These are phyloP conservation scores for Tylopilus vinaceipallidus DNA, from an alignment of 768 basidiomycete species.

Conservation along the genomic window DNA sequence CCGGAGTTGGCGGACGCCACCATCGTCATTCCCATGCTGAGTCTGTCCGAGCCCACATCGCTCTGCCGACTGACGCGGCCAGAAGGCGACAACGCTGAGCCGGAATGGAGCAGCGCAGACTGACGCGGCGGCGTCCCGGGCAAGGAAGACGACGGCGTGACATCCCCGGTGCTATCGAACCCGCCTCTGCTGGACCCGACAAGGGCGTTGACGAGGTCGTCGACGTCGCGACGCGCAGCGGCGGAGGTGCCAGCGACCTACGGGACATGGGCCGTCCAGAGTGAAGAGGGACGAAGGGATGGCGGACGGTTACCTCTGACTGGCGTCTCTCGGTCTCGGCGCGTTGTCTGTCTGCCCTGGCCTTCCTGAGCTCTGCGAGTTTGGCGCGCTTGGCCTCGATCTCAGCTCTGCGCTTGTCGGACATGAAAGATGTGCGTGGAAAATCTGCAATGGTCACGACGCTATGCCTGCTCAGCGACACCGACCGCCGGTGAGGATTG, in stretches of 20 bases:
- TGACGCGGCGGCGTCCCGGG: constrained; percentile 66
- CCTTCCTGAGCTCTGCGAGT: constrained; percentile 79
- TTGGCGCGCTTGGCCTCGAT: constrained; percentile 89
- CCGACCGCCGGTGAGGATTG: constrained; percentile 6
- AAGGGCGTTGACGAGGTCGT: constrained; percentile 63
- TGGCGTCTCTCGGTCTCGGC: constrained; percentile 43
- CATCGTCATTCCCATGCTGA: constrained; percentile 44
- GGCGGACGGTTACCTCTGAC: constrained; percentile 22
- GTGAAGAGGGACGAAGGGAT: neutral
- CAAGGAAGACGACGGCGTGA: constrained; percentile 69
- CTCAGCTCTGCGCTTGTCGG: constrained; percentile 76
- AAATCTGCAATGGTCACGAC: neutral
- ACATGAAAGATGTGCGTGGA: constrained; percentile 37
- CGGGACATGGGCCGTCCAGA: constrained; percentile 1
- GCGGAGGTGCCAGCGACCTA: constrained; percentile 42
- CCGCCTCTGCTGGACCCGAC: constrained; percentile 47
- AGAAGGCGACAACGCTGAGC: constrained; percentile 42
- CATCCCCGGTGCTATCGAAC: constrained; percentile 54
- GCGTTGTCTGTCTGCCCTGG: constrained; percentile 66
- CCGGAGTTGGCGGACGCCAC: constrained; percentile 49
- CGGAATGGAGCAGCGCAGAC: constrained; percentile 34
- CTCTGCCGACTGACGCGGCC: constrained; percentile 72
- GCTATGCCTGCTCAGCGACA: constrained; percentile 7
- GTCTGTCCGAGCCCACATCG: constrained; percentile 53
- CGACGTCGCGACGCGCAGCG: constrained; percentile 54